A percentile compares a stretch with the other conserved stretches of the same genome.
These are phyloP conservation scores for Circinella umbellata DNA, from an alignment of 371 early-diverging fungal species.

Conservation along the genomic window DNA sequence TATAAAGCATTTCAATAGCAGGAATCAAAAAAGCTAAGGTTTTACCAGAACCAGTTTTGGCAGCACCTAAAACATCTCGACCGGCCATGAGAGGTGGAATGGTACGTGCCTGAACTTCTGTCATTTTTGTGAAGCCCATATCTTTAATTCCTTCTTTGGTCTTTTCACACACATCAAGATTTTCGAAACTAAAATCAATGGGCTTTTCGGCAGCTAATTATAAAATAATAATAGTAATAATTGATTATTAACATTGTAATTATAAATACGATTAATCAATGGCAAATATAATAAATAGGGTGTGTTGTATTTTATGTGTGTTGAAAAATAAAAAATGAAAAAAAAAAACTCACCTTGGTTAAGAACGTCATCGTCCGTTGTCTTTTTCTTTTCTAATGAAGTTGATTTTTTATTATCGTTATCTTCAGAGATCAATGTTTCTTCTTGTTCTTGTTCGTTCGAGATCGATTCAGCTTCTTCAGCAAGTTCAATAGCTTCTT, in stretches of 20 bases:
- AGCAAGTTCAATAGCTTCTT: slow-evolving; percentile 12
- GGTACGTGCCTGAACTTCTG: slow-evolving; percentile 96
- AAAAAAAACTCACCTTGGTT: not conserved
- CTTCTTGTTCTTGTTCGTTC: slow-evolving; percentile 1
- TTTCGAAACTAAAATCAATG: slow-evolving; percentile 58
- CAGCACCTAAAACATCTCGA: slow-evolving; percentile 98
- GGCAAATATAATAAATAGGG: too few species aligned
- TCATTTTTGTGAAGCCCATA: slow-evolving; percentile 96
- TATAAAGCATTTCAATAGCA: slow-evolving; percentile 88
- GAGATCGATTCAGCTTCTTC: slow-evolving; percentile 15
- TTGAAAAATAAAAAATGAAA: too few species aligned
- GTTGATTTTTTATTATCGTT: too few species aligned
- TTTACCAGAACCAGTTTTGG: slow-evolving; percentile 99
- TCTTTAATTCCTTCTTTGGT: slow-evolving; percentile 87
- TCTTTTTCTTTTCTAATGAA: not conserved
- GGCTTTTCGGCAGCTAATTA: slow-evolving; percentile 1
- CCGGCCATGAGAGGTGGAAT: slow-evolving; percentile 96
- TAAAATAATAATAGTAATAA: not conserved
- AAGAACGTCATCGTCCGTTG: not conserved
- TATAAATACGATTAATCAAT: too few species aligned
- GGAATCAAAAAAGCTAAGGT: slow-evolving; percentile 99
- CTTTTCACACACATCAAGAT: slow-evolving; percentile 67
- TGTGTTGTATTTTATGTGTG: too few species aligned
- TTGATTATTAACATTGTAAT: not conserved
- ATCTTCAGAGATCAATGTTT: too few species aligned